Conservation (phyloP, 148 eudicot genomes). For the Hydrangea macrophylla region DNA sequence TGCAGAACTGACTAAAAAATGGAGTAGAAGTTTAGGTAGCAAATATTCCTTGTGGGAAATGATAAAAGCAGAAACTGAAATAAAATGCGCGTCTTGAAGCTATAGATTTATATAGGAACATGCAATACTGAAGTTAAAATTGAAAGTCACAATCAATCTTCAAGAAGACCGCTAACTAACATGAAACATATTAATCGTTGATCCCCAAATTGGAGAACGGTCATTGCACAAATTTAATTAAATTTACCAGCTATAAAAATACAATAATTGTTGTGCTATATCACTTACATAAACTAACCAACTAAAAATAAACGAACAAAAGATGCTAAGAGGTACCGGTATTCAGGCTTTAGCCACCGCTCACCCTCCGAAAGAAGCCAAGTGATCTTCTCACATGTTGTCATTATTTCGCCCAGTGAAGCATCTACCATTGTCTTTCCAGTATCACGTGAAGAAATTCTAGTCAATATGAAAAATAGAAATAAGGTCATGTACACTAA, state of each 20-base stretch:
- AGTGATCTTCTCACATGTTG: slow-evolving; percentile 94
- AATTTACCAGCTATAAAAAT: background rate
- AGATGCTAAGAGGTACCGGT: slow-evolving; percentile 45
- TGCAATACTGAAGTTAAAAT: background rate
- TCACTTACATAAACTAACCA: background rate
- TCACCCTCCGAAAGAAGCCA: slow-evolving; percentile 99
- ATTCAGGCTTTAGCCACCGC: slow-evolving; percentile 94
- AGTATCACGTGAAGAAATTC: slow-evolving; percentile 99
- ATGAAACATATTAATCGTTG: background rate
- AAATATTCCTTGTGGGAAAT: background rate
- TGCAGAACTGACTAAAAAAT: background rate
- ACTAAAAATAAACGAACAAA: background rate
- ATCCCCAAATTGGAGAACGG: background rate
- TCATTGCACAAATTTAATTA: background rate
- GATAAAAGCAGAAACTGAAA: background rate
- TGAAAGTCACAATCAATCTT: background rate
- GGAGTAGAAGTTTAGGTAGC: background rate
- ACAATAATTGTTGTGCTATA: background rate
- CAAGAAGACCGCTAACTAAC: background rate
- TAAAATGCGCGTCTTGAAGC: background rate
- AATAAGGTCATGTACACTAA: too few species aligned
- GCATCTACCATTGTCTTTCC: slow-evolving; percentile 99
- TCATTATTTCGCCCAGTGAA: slow-evolving; percentile 98
- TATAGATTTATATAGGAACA: background rate
- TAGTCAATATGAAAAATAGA: slow-evolving; percentile 17